Conservation (phyloP, 2,329 filamentous ascomycete species). For the Trichothecium roseum region DNA sequence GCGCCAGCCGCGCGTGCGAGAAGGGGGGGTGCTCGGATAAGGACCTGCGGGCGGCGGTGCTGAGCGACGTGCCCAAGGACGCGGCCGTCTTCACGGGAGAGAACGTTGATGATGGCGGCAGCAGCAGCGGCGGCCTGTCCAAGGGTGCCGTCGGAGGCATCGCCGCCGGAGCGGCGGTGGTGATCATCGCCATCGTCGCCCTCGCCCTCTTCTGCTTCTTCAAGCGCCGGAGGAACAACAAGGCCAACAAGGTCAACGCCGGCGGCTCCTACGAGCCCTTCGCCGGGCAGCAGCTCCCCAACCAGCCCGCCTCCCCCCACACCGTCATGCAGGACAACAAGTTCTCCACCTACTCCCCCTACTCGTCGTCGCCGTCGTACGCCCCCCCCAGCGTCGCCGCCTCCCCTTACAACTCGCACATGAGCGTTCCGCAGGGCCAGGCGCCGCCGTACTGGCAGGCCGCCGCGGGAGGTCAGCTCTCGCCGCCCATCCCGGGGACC, state of each 20-base stretch:
- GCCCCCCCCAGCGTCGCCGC: not conserved
- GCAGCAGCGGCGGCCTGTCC: conserved; percentile 15
- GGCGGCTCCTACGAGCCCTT: conserved; percentile 1
- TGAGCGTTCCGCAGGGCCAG: too few species aligned
- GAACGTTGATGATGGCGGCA: not conserved
- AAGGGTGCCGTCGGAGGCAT: conserved; percentile 25
- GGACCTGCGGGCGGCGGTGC: conserved; percentile 2
- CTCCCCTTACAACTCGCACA: not conserved
- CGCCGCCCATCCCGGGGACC: too few species aligned
- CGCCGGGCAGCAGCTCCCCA: not conserved
- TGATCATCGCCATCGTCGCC: conserved; percentile 16
- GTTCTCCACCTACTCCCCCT: not conserved
- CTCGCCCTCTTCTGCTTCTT: conserved; percentile 14
- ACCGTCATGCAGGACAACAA: not conserved
- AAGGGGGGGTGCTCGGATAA: conserved; percentile 2
- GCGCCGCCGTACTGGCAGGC: too few species aligned
- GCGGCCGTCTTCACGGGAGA: conserved; percentile 3
- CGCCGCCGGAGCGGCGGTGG: conserved; percentile 22
- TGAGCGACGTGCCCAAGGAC: conserved; percentile 3
- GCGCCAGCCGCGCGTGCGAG: conserved; percentile 20
- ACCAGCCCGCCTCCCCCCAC: conserved; percentile 1
- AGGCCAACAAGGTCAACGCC: not conserved
- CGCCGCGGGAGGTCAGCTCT: too few species aligned
- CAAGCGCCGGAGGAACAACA: conserved; percentile 2
- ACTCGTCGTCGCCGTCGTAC: not conserved